Conservation (phyloP, 768 basidiomycete genomes). For the Mycena galericulata region DNA sequence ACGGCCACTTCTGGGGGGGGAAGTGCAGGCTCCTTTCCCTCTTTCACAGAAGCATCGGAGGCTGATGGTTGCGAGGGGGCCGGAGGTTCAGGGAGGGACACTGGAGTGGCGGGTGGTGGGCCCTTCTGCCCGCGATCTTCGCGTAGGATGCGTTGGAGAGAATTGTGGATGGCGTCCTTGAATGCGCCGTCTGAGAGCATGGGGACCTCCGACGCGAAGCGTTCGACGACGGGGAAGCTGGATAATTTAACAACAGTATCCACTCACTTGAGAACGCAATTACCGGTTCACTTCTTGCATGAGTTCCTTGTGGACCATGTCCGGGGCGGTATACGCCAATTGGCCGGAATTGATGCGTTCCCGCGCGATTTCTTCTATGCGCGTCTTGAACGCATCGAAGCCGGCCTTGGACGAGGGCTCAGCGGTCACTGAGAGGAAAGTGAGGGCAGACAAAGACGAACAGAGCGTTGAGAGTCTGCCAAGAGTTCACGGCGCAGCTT, state of each 20-base stretch:
- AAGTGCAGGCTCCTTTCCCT: conserved; percentile 14
- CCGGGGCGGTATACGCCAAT: conserved; percentile 63
- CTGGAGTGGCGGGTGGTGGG: background rate
- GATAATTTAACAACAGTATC: conserved; percentile 16
- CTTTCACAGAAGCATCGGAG: conserved; percentile 14
- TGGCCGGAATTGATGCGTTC: conserved; percentile 66
- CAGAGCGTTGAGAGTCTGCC: conserved; percentile 70
- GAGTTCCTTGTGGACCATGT: conserved; percentile 63
- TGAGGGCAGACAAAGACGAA: conserved; percentile 42
- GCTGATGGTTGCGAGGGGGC: conserved; percentile 24
- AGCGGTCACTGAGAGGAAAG: conserved; percentile 18
- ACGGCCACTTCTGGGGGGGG: conserved; percentile 19
- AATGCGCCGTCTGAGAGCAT: conserved; percentile 63
- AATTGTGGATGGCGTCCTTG: conserved; percentile 53
- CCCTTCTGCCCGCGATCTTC: conserved; percentile 49
- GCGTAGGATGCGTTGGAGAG: conserved; percentile 59
- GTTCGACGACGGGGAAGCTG: conserved; percentile 77
- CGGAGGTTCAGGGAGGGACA: background rate
- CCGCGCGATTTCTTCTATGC: conserved; percentile 72
- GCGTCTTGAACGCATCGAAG: conserved; percentile 63
- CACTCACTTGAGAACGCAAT: conserved; percentile 17
- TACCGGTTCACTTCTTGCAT: conserved; percentile 81
- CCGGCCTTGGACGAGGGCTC: conserved; percentile 55
- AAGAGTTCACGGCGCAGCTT: conserved; percentile 75
- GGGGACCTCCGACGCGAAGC: conserved; percentile 64